Conservation (phyloP, 371 early-diverging fungal species). For the Rhizopus microsporus region DNA sequence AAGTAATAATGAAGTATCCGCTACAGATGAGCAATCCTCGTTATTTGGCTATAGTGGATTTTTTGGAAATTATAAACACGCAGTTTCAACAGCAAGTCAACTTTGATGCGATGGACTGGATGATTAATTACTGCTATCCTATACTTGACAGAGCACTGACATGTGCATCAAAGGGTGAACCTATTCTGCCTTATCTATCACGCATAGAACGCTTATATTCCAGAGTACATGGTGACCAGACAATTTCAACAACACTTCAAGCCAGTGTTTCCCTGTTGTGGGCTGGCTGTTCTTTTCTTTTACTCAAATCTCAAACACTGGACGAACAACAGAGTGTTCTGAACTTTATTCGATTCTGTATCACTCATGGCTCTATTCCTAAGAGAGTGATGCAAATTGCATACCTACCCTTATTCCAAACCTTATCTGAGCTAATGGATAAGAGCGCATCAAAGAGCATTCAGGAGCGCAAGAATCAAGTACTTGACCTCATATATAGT, state of each 20-base stretch:
- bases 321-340: conserved; percentile 48
- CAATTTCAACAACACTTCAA: neutral
- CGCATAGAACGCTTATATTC: conserved; percentile 10
- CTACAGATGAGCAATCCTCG: neutral
- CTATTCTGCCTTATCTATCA: conserved; percentile 9
- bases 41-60: conserved; percentile 12
- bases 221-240: neutral
- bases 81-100: neutral
- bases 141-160: conserved; percentile 14
- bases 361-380: neutral
- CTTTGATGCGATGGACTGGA: neutral
- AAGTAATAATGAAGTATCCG: conserved; percentile 4
- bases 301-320: conserved; percentile 49
- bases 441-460: conserved; percentile 7
- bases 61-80: neutral
- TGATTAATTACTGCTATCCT: neutral
- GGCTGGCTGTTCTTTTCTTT: conserved; percentile 41
- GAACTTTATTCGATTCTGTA: conserved; percentile 22
- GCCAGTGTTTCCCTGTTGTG: conserved; percentile 26
- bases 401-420: conserved; percentile 57
- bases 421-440: conserved; percentile 43
- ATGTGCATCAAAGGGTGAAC: neutral
- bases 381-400: conserved; percentile 28
- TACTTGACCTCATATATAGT: neutral
- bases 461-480: neutral